phyloP scores from a whole-genome alignment of 306 rosid genomes.

The Sphenostylis stenocarpa region DNA sequence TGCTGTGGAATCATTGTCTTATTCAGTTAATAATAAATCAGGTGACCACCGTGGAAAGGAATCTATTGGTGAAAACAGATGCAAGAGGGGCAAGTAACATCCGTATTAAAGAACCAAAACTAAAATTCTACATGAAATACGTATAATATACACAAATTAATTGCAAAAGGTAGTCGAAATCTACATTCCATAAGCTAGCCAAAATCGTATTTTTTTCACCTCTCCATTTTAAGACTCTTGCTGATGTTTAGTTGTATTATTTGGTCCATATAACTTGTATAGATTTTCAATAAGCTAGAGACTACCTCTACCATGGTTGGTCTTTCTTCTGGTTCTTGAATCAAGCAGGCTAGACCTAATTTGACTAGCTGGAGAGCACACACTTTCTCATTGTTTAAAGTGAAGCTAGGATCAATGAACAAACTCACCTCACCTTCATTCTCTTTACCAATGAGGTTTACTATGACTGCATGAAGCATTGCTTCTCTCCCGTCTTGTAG shows the following conservation, averaged over 20 bases:
- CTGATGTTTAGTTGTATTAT: not conserved
- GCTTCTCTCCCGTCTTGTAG: conserved; percentile 46
- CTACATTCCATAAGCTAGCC: not conserved
- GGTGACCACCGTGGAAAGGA: not conserved
- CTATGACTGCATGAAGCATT: conserved; percentile 41
- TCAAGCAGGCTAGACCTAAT: conserved; percentile 59
- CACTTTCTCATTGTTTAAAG: conserved; percentile 27
- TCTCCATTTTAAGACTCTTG: conserved; percentile 8
- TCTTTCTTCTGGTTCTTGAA: conserved; percentile 35
- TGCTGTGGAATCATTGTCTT: not conserved
- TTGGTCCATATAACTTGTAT: not conserved
- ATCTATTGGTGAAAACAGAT: not conserved
- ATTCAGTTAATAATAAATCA: conserved; percentile 1
- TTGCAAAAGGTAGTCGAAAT: not conserved
- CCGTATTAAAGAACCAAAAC: not conserved
- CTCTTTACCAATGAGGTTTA: conserved; percentile 31
- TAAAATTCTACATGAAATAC: not conserved
- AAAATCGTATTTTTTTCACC: conserved; percentile 20
- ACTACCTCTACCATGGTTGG: conserved; percentile 45
- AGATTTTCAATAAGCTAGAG: conserved; percentile 41
- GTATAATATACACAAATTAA: not conserved
- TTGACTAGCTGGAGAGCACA: conserved; percentile 41
- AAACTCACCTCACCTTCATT: conserved; percentile 39
- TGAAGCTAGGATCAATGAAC: conserved; percentile 50
- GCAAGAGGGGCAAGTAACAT: not conserved